A percentile compares a stretch with the other conserved stretches of the same genome.
phyloP scores from a whole-genome alignment of 106 monocot genomes.

The Cymbidium sinense region DNA sequence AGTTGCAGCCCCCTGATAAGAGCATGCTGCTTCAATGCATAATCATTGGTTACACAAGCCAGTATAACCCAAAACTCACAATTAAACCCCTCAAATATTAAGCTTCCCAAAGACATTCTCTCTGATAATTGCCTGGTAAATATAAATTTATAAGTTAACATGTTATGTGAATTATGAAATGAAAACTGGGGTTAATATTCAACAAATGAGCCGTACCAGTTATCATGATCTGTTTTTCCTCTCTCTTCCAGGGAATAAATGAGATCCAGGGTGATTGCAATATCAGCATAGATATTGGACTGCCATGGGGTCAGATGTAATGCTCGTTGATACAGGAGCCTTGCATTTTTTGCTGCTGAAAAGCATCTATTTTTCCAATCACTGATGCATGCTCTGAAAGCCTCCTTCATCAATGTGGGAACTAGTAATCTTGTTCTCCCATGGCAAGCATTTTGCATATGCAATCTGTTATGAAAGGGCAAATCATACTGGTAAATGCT shows the following conservation, averaged over 20 bases:
- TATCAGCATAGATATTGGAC: slow-evolving; percentile 70
- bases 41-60: slow-evolving; percentile 53
- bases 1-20: slow-evolving; percentile 79
- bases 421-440: slow-evolving; percentile 30
- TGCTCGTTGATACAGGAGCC: slow-evolving; percentile 65
- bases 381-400: slow-evolving; percentile 35
- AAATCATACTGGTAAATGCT: not conserved
- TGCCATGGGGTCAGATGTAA: slow-evolving; percentile 91
- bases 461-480: slow-evolving; percentile 37
- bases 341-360: slow-evolving; percentile 53
- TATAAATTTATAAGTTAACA: not conserved
- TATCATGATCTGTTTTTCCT: slow-evolving; percentile 11
- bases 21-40: slow-evolving; percentile 82
- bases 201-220: slow-evolving; percentile 39
- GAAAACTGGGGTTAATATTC: not conserved
- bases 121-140: slow-evolving; percentile 66
- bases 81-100: slow-evolving; percentile 68
- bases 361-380: slow-evolving; percentile 56
- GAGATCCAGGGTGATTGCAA: slow-evolving; percentile 55
- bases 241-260: slow-evolving; percentile 39
- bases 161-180: not conserved
- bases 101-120: slow-evolving; percentile 69
- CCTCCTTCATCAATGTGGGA: slow-evolving; percentile 29
- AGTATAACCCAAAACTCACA: slow-evolving; percentile 71
- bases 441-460: slow-evolving; percentile 87